These are phyloP conservation scores for Cyathus striatus DNA, from an alignment of 768 basidiomycete species.

Conservation along the genomic window DNA sequence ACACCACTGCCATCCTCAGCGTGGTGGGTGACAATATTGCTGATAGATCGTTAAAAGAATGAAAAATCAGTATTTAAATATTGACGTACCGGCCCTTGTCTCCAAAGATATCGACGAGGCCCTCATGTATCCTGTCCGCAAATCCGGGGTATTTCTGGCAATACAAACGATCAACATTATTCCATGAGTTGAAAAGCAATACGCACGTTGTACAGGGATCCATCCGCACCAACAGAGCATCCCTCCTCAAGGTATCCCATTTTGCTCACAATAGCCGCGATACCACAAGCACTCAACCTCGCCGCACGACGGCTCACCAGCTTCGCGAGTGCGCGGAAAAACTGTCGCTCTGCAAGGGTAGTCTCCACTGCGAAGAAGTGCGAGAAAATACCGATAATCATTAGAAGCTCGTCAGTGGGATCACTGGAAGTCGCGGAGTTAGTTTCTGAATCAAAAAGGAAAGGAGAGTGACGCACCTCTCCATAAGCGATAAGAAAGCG, in stretches of 20 bases:
- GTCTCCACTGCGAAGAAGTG: slow-evolving; percentile 98
- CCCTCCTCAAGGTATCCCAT: slow-evolving; percentile 92
- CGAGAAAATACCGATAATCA: slow-evolving; percentile 95
- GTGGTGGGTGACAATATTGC: slow-evolving; percentile 73
- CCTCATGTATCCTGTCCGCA: slow-evolving; percentile 88
- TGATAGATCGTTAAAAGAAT: slow-evolving; percentile 14
- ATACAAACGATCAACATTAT: slow-evolving; percentile 1
- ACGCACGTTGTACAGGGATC: slow-evolving; percentile 89
- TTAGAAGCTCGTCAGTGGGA: slow-evolving; percentile 92
- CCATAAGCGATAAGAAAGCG: slow-evolving; percentile 95
- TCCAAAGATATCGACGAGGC: slow-evolving; percentile 91
- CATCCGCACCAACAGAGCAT: slow-evolving; percentile 87
- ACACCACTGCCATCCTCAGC: slow-evolving; percentile 94
- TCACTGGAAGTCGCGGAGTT: slow-evolving; percentile 46
- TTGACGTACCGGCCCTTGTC: slow-evolving; percentile 81
- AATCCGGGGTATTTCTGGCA: slow-evolving; percentile 95
- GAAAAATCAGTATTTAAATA: neutral
- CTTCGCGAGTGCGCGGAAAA: slow-evolving; percentile 91
- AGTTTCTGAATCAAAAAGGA: neutral
- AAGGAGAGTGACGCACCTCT: slow-evolving; percentile 49
- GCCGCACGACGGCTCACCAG: slow-evolving; percentile 89
- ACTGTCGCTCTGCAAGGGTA: slow-evolving; percentile 92
- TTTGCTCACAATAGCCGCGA: slow-evolving; percentile 93
- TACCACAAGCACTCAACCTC: slow-evolving; percentile 88
- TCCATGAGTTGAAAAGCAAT: neutral